Evolutionary conservation across 1,284 basidiomycete genomes (phyloP), one percentile per base, ranked within the genome.

Genomic region (Mrakiaceae sp.): DNA sequence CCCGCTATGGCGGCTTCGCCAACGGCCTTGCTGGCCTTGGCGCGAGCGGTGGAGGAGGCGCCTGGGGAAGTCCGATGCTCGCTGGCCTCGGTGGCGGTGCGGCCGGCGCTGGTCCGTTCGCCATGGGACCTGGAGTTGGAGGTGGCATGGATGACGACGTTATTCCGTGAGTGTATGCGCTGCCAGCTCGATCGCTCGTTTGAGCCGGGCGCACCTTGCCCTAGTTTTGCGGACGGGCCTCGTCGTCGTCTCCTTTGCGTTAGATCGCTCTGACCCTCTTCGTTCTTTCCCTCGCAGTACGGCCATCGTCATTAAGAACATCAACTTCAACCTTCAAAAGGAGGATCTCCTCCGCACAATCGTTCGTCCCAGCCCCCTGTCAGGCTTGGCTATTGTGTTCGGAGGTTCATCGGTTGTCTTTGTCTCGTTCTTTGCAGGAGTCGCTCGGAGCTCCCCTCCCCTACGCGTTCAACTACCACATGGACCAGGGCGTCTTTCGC

Each of bases 281-380:
- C 52, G 16, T 44, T 46, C 9, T 49, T 27, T 8, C 39, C 8
- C 12, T 8, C 4, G 3, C 40, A 66, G 65, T n/a, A 98, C 95
- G 14, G 95, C 96, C 64, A 98, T 99, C 73, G 95, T 99, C 73
- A 96, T 99, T 79, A 99, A 99, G 83, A 98, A 98, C 81, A 98
- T 98, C 78, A 95, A 94, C 67, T 98, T 98, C 81, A 93, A 92
- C 72, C 91, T 98, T 71, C 91, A 93, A 79, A 86, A 89, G 73
- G 94, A 98, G 79, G 92, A 92, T 66, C 83, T 98, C 67, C 85
- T 98, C 71, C 87, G 88, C 78, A 93, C 98, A 75, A 98, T 98
- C 76, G 91, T 93, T 82, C 59, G 39, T 58, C n/a, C 40, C 49
- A 8, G 40, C 49, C 39, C 4, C 2, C 12, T 27, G 27, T 27